A percentile compares a stretch with the other conserved stretches of the same genome.
Evolutionary conservation across 805 yeast species (phyloP).

Genomic region (Kluyveromyces siamensis): DNA sequence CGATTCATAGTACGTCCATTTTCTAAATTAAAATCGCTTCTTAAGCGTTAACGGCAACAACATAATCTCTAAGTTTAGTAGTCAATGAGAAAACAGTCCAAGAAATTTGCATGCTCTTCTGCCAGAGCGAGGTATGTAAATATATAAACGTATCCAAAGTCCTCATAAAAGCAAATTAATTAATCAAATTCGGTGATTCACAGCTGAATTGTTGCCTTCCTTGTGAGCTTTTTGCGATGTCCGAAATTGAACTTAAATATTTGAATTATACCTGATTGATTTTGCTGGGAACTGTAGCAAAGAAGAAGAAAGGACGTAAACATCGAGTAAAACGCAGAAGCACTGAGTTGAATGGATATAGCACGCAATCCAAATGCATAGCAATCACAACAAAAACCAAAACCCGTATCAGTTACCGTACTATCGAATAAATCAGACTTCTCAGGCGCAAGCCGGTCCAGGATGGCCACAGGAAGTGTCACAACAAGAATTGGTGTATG

Average conservation of each 20-base stretch:
- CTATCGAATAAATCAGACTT: neutral
- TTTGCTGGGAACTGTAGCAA: neutral
- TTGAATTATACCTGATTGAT: neutral
- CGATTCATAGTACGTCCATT: conserved; percentile 16
- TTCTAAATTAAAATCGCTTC: conserved; percentile 6
- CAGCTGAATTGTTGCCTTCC: neutral
- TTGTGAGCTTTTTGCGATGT: neutral
- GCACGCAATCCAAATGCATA: conserved; percentile 2
- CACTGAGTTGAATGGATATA: neutral
- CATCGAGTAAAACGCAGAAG: neutral
- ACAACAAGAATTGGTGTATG: neutral
- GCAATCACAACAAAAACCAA: conserved; percentile 4
- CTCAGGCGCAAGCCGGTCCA: neutral
- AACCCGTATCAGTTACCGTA: conserved; percentile 3
- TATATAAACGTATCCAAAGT: neutral
- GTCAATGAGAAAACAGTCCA: neutral
- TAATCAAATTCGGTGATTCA: neutral
- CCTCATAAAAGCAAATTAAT: too few species aligned
- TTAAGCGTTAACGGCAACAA: neutral
- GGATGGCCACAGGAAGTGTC: conserved; percentile 2
- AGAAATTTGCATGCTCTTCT: neutral
- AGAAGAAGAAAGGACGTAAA: neutral
- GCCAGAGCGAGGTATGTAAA: neutral
- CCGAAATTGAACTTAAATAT: neutral
- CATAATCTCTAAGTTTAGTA: neutral